Conservation (phyloP, 257 asterid species). For the Ilex asprella region DNA sequence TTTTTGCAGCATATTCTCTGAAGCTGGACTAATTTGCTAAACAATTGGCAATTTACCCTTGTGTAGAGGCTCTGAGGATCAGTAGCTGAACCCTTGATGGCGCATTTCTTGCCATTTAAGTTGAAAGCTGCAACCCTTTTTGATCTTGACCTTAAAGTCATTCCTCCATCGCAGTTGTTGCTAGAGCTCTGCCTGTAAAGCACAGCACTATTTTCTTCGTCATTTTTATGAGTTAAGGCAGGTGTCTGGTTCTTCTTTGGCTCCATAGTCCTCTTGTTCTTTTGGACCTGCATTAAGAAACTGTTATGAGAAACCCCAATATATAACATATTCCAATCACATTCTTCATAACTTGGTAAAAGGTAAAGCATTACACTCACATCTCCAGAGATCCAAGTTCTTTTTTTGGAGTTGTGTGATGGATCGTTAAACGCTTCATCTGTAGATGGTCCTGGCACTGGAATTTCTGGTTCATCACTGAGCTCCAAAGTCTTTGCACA, state of each 20-base stretch:
- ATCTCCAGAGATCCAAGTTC: slow-evolving; percentile 26
- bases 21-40: too few relatives aligned
- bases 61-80: slow-evolving; percentile 60
- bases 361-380: slow-evolving; percentile 7
- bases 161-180: slow-evolving; percentile 8
- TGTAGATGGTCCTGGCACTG: slow-evolving; percentile 9
- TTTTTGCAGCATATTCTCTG: too few relatives aligned
- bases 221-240: neutral
- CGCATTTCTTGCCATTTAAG: slow-evolving; percentile 1
- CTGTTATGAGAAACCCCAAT: neutral
- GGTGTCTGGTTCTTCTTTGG: slow-evolving; percentile 22
- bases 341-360: too few relatives aligned
- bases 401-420: slow-evolving; percentile 33
- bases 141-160: neutral
- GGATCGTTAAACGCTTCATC: slow-evolving; percentile 20
- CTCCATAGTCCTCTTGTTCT: slow-evolving; percentile 34
- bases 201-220: slow-evolving; percentile 2
- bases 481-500: neutral
- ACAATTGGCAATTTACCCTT: slow-evolving; percentile 48
- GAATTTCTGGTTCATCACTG: slow-evolving; percentile 11
- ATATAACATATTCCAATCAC: neutral
- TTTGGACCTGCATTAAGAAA: slow-evolving; percentile 25
- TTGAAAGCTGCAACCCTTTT: neutral
- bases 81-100: slow-evolving; percentile 34
- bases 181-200: slow-evolving; percentile 26